Evolutionary conservation across 2,329 filamentous ascomycete genomes (phyloP).

Genomic region (Dactylellina drechsleri): DNA sequence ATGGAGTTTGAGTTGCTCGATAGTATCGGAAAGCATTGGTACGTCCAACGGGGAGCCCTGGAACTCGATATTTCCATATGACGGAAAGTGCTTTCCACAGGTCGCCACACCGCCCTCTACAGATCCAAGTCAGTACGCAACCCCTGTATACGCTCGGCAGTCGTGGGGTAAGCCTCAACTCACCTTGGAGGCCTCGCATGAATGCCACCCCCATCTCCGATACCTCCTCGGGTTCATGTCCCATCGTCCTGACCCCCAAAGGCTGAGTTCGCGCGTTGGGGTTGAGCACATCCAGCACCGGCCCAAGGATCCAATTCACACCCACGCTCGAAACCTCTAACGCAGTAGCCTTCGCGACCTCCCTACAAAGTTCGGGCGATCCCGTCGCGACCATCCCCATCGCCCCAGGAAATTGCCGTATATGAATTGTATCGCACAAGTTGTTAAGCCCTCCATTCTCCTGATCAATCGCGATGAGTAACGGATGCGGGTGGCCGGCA

Average conservation of each 20-base stretch:
- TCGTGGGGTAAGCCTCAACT: not conserved
- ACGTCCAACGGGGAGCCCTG: slow-evolving; percentile 90
- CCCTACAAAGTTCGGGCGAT: slow-evolving; percentile 83
- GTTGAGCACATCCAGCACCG: slow-evolving; percentile 84
- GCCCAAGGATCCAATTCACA: slow-evolving; percentile 94
- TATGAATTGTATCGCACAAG: slow-evolving; percentile 42
- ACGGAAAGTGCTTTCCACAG: slow-evolving; percentile 95
- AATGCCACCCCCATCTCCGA: slow-evolving; percentile 91
- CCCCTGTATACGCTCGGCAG: not conserved
- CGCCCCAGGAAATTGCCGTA: slow-evolving; percentile 84
- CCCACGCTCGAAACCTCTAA: slow-evolving; percentile 92
- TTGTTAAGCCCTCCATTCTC: slow-evolving; percentile 76
- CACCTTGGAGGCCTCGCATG: slow-evolving; percentile 73
- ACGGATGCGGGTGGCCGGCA: slow-evolving; percentile 85
- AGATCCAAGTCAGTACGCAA: slow-evolving; percentile 17
- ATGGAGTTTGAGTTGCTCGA: slow-evolving; percentile 91
- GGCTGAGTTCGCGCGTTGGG: slow-evolving; percentile 72
- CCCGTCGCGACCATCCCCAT: slow-evolving; percentile 96
- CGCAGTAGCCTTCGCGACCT: slow-evolving; percentile 90
- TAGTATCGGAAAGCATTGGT: slow-evolving; percentile 91
- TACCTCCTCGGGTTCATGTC: slow-evolving; percentile 93
- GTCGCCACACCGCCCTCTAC: slow-evolving; percentile 83
- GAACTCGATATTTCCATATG: slow-evolving; percentile 94
- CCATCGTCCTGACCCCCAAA: slow-evolving; percentile 85
- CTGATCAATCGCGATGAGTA: slow-evolving; percentile 92